Percentiles rank a stretch among this genome's conserved stretches.
phyloP scores from a whole-genome alignment of 2,329 filamentous ascomycete species.

The Lasiodiplodia sp. region DNA sequence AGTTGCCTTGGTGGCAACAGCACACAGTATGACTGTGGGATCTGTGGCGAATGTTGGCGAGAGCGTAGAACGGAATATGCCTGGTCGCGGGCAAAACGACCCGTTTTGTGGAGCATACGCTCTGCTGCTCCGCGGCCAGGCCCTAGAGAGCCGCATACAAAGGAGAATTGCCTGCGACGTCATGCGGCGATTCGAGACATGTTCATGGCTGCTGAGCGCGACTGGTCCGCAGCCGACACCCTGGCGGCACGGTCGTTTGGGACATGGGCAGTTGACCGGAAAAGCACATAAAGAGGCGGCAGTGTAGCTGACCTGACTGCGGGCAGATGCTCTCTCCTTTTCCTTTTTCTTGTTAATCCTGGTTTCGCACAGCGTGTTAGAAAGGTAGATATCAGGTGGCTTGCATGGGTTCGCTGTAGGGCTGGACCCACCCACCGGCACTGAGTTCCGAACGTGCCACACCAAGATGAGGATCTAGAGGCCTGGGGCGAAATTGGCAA shows the following conservation, averaged over 20 bases:
- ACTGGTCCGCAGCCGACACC: conserved; percentile 38
- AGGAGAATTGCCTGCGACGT: conserved; percentile 2
- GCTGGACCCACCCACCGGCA: not conserved
- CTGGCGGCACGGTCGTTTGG: conserved; percentile 3
- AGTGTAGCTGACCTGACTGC: not conserved
- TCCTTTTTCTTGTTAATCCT: not conserved
- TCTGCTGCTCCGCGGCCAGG: conserved; percentile 8
- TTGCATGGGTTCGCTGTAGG: conserved; percentile 3
- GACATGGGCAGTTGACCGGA: conserved; percentile 13
- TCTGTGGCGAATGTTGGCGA: conserved; percentile 56
- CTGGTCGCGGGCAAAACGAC: conserved; percentile 55
- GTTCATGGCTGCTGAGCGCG: conserved; percentile 48
- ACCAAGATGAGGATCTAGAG: not conserved
- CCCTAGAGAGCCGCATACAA: conserved; percentile 8
- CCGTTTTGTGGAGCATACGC: conserved; percentile 50
- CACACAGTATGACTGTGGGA: conserved; percentile 45
- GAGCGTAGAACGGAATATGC: conserved; percentile 49
- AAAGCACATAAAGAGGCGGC: not conserved
- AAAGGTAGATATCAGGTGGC: not conserved
- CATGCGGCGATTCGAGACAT: conserved; percentile 40
- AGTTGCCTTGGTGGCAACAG: conserved; percentile 43
- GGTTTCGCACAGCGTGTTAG: not conserved
- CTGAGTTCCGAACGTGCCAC: no score
- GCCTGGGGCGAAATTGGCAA: not conserved
- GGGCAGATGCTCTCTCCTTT: not conserved